phyloP scores from a whole-genome alignment of 2,329 filamentous ascomycete species.

The Talaromyces sp. region DNA sequence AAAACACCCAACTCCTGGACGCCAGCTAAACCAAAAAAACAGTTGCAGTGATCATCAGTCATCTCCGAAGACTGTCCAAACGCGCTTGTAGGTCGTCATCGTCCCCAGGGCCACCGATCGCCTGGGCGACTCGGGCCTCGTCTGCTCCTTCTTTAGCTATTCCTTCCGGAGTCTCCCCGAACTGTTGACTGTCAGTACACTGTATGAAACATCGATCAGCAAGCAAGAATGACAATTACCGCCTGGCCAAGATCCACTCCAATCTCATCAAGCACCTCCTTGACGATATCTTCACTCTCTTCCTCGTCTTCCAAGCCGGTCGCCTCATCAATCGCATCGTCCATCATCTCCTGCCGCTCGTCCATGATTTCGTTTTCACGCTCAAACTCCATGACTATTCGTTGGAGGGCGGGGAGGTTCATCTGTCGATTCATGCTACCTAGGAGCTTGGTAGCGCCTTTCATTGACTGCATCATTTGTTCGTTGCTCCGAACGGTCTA shows the following conservation, averaged over 20 bases:
- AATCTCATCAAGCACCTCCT: conserved; percentile 94
- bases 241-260: conserved; percentile 87
- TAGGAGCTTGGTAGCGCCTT: conserved; percentile 86
- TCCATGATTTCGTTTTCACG: conserved; percentile 99
- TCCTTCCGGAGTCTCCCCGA: conserved; percentile 85
- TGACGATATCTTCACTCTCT: conserved; percentile 93
- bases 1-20: conserved; percentile 9
- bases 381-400: conserved; percentile 99
- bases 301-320: conserved; percentile 89
- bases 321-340: conserved; percentile 95
- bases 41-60: neutral
- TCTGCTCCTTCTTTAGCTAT: conserved; percentile 69
- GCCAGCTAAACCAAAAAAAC: neutral
- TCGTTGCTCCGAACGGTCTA: conserved; percentile 97
- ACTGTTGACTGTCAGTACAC: conserved; percentile 50
- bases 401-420: conserved; percentile 91
- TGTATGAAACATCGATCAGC: neutral
- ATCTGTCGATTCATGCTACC: conserved; percentile 97
- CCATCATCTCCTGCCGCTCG: conserved; percentile 98
- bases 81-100: conserved; percentile 93
- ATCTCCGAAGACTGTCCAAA: conserved; percentile 75
- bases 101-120: conserved; percentile 60
- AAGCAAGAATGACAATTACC: conserved; percentile 54
- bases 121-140: conserved; percentile 79
- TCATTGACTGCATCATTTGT: conserved; percentile 99